Base-by-base conservation (phyloP, 2,329 filamentous ascomycete species). In the Sporothrix dimorphospora region DNA sequence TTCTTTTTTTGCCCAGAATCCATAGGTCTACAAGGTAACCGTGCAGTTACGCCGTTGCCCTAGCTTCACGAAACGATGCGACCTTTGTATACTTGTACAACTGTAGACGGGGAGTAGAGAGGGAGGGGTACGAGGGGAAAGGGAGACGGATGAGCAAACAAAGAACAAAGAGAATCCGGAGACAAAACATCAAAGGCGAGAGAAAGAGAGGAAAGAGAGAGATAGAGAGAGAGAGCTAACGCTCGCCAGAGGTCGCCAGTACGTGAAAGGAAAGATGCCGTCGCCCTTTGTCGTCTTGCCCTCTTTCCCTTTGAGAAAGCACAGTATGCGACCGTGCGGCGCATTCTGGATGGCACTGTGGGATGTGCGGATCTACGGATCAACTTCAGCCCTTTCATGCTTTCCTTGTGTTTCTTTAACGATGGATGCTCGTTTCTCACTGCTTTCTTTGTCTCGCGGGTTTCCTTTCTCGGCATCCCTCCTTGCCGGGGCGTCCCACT, bases 401-500 rank as follows among this genome's bases (percentile, higher is more conserved):
- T 4, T 53, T 55, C 16, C 9, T 30, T 55, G 2, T 45, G 11
- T 45, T 45, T 45, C 42, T 45, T 45, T 45, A 45, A 12, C 11
- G 42, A 11, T n/a, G n/a, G 42, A 45, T 16, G 19, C 38, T 61
- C 34, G 4, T 24, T 12, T 21, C 16, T 40, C 57, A n/a, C 34
- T 21, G 12, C 5, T 49, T 27, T 66, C 63, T 66, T 66, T 66
- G 63, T 66, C 27, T 24, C 49, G 45, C 21, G 42, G 16, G 12
- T 66, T 66, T 34, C 63, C 63, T 49, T 66, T 66, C 42, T 66
- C 63, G 63, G 63, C 42, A 65, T 49, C 40, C 24, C 42, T 49
- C 63, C 63, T 66, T 49, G 16, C 4, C 45, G 42, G 21, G 16
- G 21, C 9, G 63, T 49, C 8, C 63, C 19, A 21, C n/a, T 49